A percentile compares a stretch with the other conserved stretches of the same genome.
phyloP scores from a whole-genome alignment of 2,329 filamentous ascomycete species.

The Aspergillus piperis region DNA sequence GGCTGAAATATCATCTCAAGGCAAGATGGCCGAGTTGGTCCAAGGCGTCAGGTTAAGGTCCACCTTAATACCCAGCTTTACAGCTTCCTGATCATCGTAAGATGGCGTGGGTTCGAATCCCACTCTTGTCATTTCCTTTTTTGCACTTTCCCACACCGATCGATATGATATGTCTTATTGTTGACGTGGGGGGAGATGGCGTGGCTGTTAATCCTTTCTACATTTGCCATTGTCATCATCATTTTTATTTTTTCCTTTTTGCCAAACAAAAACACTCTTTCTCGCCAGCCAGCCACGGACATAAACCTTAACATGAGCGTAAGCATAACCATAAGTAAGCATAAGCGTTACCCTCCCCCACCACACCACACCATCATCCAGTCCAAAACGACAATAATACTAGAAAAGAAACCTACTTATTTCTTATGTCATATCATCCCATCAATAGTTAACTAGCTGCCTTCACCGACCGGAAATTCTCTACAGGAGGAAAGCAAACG shows the following conservation, averaged over 20 bases:
- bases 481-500: neutral
- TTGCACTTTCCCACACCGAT: neutral
- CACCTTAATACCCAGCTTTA: constrained; percentile 2
- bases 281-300: no score
- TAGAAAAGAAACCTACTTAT: neutral
- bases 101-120: constrained; percentile 12
- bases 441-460: neutral
- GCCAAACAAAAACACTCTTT: no score
- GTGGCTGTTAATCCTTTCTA: no score
- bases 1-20: no score
- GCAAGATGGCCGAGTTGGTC: constrained; percentile 42
- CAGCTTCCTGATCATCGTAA: constrained; percentile 8
- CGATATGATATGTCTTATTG: neutral
- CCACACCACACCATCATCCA: no score
- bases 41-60: constrained; percentile 39
- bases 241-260: no score
- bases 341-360: no score
- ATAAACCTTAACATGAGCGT: no score
- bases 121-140: constrained; percentile 9
- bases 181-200: no score
- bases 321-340: no score
- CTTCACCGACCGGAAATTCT: neutral
- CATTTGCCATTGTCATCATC: no score
- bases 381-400: neutral
- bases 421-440: neutral